Evolutionary conservation across 208 protist genomes (phyloP), one percentile per base, ranked within the genome.

Genomic region (Leishmania arabica): DNA sequence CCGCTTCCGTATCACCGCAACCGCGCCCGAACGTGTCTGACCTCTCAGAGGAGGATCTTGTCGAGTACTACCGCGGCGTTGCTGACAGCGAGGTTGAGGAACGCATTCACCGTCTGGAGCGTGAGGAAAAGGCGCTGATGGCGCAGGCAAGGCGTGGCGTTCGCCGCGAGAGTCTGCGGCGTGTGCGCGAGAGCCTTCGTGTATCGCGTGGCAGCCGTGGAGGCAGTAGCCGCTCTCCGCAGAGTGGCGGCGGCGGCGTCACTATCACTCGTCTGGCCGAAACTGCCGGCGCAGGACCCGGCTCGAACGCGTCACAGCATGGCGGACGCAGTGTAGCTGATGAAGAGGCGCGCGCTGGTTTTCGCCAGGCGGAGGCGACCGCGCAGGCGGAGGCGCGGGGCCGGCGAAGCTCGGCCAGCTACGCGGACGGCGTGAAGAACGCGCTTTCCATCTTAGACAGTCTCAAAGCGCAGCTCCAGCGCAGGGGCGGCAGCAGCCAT

Each of bases 361-460:
- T 31, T 64, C 42, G 17, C 3, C 53, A 75, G 21, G 34, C 21
- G 27, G 49, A 79, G 75, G 34, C 71, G 60, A 60, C 77, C 6
- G 62, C 75, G 4, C 74, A 69, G 47, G 82, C 24, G 53, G 79
- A 82, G 27, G 73, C 74, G 37, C 78, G 82, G 8, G 75, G 60
- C 47, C 65, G 65, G 71, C 81, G 68, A 78, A 81, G 78, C 73
- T 82, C 82, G 31, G 56, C 75, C 17, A 85, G 66, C 69, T 90
- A 92, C 60, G 83, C 90, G 3, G 88, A 91, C 37, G 89, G 89
- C 19, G 91, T 96, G 11, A 88, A 79, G n/a, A 91, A 90, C 40
- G 92, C 91, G n/a, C 83, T 96, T 58, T 92, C 88, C 27, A 91
- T 96, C 49, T 69, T 96, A 9, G 87, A 92, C 37, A 82, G 88